phyloP scores from a whole-genome alignment of 495 filamentous ascomycete species.

The Penicillium flavigenum region DNA sequence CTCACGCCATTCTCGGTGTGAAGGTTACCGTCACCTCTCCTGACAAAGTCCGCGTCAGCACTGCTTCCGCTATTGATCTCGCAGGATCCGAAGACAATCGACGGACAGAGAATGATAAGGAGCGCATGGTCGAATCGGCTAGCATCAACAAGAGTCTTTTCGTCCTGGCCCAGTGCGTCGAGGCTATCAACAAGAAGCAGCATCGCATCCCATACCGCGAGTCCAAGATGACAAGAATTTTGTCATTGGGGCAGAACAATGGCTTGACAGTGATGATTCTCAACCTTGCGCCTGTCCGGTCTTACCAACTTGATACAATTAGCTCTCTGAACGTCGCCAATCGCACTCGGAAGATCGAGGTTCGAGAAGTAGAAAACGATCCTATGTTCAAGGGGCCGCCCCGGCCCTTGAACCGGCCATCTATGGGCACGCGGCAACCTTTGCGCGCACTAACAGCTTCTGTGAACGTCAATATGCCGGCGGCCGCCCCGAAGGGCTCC shows the following conservation, averaged over 20 bases:
- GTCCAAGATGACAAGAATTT: conserved; percentile 94
- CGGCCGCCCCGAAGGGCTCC: conserved; percentile 47
- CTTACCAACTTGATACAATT: conserved; percentile 90
- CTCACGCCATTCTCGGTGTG: conserved; percentile 90
- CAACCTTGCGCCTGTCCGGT: conserved; percentile 81
- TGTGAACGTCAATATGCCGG: conserved; percentile 57
- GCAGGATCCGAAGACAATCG: conserved; percentile 96
- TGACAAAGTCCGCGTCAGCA: conserved; percentile 71
- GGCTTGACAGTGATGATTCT: conserved; percentile 96
- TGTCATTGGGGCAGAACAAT: conserved; percentile 92
- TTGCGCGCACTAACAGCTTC: conserved; percentile 66
- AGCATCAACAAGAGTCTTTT: conserved; percentile 99
- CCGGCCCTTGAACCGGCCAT: conserved; percentile 44
- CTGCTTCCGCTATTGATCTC: conserved; percentile 91
- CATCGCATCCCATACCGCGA: conserved; percentile 89
- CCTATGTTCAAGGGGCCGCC: conserved; percentile 75
- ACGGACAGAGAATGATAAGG: conserved; percentile 90
- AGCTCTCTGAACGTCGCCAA: conserved; percentile 95
- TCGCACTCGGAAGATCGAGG: conserved; percentile 93
- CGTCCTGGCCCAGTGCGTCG: conserved; percentile 91
- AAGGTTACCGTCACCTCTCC: conserved; percentile 75
- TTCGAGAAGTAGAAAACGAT: conserved; percentile 91
- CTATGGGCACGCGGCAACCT: conserved; percentile 65
- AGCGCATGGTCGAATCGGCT: conserved; percentile 90
- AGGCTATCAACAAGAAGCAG: conserved; percentile 81